A percentile compares a stretch with the other conserved stretches of the same genome.
Conservation (phyloP, 768 basidiomycete genomes). For the Amanita pallidorosea region DNA sequence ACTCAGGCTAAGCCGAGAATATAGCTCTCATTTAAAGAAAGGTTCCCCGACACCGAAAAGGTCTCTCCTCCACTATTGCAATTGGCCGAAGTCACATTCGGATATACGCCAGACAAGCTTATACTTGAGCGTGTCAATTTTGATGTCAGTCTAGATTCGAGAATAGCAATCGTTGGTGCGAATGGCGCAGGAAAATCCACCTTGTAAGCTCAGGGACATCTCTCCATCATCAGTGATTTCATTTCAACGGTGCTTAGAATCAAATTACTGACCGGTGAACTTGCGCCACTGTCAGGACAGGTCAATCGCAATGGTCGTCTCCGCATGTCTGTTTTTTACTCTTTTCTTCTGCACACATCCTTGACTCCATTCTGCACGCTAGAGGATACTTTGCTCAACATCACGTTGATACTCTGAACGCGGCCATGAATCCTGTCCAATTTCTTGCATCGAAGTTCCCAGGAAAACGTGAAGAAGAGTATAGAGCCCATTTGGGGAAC, state of each 20-base stretch:
- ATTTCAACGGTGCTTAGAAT: slow-evolving; percentile 39
- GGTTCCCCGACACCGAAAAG: slow-evolving; percentile 95
- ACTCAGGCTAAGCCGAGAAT: background rate
- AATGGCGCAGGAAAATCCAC: slow-evolving; percentile 98
- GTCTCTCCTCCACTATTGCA: slow-evolving; percentile 94
- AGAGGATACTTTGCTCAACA: slow-evolving; percentile 93
- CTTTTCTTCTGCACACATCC: background rate
- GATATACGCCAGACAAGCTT: slow-evolving; percentile 68
- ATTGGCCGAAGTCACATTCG: slow-evolving; percentile 83
- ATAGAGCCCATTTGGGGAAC: slow-evolving; percentile 88
- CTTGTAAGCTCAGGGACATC: slow-evolving; percentile 35
- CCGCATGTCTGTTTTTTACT: slow-evolving; percentile 52
- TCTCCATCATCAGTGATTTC: background rate
- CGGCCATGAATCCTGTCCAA: slow-evolving; percentile 83
- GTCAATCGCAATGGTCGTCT: slow-evolving; percentile 87
- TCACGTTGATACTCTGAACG: slow-evolving; percentile 85
- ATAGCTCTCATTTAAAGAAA: slow-evolving; percentile 14
- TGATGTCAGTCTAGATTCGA: slow-evolving; percentile 88
- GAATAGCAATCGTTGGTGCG: slow-evolving; percentile 91
- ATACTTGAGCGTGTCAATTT: slow-evolving; percentile 76
- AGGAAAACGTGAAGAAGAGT: slow-evolving; percentile 93
- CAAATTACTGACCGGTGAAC: slow-evolving; percentile 82
- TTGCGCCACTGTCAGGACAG: slow-evolving; percentile 66
- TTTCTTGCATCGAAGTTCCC: slow-evolving; percentile 90
- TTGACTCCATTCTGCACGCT: slow-evolving; percentile 1